phyloP scores from a whole-genome alignment of 106 monocot genomes.

The Apostasia ramifera region DNA sequence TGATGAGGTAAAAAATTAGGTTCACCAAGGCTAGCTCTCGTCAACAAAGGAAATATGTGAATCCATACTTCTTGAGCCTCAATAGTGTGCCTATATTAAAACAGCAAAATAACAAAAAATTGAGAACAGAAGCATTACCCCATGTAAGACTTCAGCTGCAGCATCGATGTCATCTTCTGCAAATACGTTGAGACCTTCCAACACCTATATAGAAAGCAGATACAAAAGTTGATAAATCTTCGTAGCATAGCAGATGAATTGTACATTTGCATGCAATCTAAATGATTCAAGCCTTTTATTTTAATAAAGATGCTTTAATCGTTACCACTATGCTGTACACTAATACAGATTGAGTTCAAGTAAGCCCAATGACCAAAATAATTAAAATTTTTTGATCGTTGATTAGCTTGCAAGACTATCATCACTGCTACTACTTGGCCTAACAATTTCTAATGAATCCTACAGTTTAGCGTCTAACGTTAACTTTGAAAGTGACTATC shows the following conservation, averaged over 20 bases:
- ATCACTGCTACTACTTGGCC: too few species aligned
- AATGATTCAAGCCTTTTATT: neutral
- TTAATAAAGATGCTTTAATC: neutral
- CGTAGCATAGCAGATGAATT: neutral
- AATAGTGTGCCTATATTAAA: neutral
- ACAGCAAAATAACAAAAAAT: neutral
- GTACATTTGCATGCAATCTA: neutral
- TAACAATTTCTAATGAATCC: too few species aligned
- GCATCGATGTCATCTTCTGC: slow-evolving; percentile 58
- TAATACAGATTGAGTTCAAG: too few species aligned
- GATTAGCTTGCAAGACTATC: too few species aligned
- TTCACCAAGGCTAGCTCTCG: too few species aligned
- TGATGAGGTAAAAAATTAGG: too few species aligned
- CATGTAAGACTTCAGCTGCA: slow-evolving; percentile 73
- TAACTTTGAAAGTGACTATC: too few species aligned
- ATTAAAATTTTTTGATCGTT: too few species aligned
- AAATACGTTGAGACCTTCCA: slow-evolving; percentile 69
- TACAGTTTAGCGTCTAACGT: too few species aligned
- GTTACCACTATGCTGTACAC: neutral
- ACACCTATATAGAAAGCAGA: slow-evolving; percentile 42
- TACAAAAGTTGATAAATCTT: neutral
- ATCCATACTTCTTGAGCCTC: neutral
- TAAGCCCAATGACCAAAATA: too few species aligned
- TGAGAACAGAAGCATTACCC: slow-evolving; percentile 39
- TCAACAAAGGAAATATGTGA: neutral